Conservation (phyloP, 2,329 filamentous ascomycete species). For the Ploettnerulaceae sp. region DNA sequence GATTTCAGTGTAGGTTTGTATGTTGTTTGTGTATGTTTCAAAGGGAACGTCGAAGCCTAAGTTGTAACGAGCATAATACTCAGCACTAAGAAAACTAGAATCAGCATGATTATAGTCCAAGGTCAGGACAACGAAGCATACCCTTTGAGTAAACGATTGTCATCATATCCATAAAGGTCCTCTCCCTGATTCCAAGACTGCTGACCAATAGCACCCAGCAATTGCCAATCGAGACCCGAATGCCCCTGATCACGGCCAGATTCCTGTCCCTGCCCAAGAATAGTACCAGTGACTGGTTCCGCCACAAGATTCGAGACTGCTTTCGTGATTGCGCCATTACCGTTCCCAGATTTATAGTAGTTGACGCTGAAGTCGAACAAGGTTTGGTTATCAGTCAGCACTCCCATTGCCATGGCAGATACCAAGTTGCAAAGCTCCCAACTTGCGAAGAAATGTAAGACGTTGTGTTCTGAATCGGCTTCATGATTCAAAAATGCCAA, state of each 20-base stretch:
- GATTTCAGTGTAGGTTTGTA: not conserved
- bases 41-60: conserved; percentile 40
- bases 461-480: conserved; percentile 26
- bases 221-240: conserved; percentile 36
- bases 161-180: conserved; percentile 33
- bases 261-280: conserved; percentile 38
- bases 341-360: conserved; percentile 11
- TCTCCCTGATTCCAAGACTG: conserved; percentile 40
- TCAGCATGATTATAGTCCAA: not conserved
- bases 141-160: conserved; percentile 36
- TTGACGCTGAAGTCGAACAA: conserved; percentile 33
- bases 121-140: no score
- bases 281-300: conserved; percentile 4
- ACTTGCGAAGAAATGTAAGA: conserved; percentile 13
- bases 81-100: conserved; percentile 14
- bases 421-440: conserved; percentile 44
- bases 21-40: conserved; percentile 4
- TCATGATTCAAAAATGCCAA: conserved; percentile 2
- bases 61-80: conserved; percentile 41
- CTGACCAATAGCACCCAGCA: conserved; percentile 40
- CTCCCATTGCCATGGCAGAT: conserved; percentile 38
- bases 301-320: conserved; percentile 27
- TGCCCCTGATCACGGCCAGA: conserved; percentile 44
- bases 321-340: conserved; percentile 13
- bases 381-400: conserved; percentile 40